Evolutionary conservation across 2,329 filamentous ascomycete genomes (phyloP), one percentile per base, ranked within the genome.

Genomic region (Xylaria sp.): DNA sequence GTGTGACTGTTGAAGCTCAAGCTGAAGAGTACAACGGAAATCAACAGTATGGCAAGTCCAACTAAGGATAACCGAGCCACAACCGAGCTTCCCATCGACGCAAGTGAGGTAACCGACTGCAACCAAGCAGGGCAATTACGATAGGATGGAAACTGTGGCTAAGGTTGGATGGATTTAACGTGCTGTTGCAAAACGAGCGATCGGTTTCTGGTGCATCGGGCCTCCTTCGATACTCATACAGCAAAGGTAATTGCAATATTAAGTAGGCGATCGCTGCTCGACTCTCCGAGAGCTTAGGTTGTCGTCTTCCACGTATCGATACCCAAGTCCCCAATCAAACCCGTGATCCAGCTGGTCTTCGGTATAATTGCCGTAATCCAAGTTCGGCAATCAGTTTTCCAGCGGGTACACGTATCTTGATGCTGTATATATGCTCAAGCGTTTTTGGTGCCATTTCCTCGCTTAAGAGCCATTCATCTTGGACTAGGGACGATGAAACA

Each of bases 151-250:
- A 38, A 42, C 28, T 1, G 10, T 28, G 11, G 23, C 17, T 20
- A 7, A 7, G 6, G 40, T 51, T 28, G 20, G 17, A 13, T 40
- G 13, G 10, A 33, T 5, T 26, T 51, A 31, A 36, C 13, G 63
- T n/a, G 40, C 17, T 9, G 23, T 54, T 71, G 42, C 62, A 56
- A 49, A 38, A 33, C 49, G 44, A 26, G 53, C 26, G 7, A 26
- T 44, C 3, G 4, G 46, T 49, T 3, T 11, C 17, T 42, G 3
- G 31, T 48, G 26, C 20, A 11, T 54, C 46, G 40, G 26, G 40
- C 44, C 60, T 59, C 31, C 59, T 53, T 49, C 28, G 1, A 26
- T 17, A 26, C 28, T 20, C 11, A 38, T 26, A 20, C 23, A 15
- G 9, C n/a, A 2, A 13, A 26, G 20, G 20, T 44, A 26, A 40